Base-by-base conservation (phyloP, 176 grass and related monocot species). In the Chrysopogon serrulatus region DNA sequence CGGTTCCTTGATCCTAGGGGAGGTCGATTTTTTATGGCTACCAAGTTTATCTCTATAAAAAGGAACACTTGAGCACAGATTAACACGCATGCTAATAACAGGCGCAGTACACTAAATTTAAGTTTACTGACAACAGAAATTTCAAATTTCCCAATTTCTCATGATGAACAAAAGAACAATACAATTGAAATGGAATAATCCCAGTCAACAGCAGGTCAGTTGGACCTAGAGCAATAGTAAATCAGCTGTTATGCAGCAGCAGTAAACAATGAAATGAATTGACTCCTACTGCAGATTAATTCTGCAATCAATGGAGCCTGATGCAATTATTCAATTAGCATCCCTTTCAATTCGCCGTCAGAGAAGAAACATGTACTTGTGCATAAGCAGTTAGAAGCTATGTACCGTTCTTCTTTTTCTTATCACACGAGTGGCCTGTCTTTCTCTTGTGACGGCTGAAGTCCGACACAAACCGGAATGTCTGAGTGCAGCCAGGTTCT, bases 391-490 rank as follows among this genome's bases (percentile, higher is more conserved):
- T 83, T 90, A 87, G 74, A 87, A 90, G 32, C 83, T 90, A 90
- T 90, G 84, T 90, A 87, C 47, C 79, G n/a, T 79, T 89, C 79
- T 92, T 94, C 74, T 74, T 94, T 81, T 65, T 87, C 85, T 95
- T 96, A 51, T 86, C 90, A 70, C 51, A 53, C 15, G 72, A 93
- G 91, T 99, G 96, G 21, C 96, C 96, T 17, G 96, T 99, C 83
- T 99, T 99, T 64, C 96, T 95, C 88, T 99, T 99, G 80, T 99
- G 96, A 42, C 96, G 93, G 70, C 96, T 96, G 81, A 99, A 99
- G 75, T 99, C 96, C 2, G 96, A 99, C 17, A 99, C 96, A 44
- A 99, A 99, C 26, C 96, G 91, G 74, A 99, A 99, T 11, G 96
- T 99, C 91, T 96, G 96, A 34, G 89, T 79, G 53, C 96, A 99